These are phyloP conservation scores for Suillus tomentosus DNA, from an alignment of 768 basidiomycete genomes.

Conservation along the genomic window DNA sequence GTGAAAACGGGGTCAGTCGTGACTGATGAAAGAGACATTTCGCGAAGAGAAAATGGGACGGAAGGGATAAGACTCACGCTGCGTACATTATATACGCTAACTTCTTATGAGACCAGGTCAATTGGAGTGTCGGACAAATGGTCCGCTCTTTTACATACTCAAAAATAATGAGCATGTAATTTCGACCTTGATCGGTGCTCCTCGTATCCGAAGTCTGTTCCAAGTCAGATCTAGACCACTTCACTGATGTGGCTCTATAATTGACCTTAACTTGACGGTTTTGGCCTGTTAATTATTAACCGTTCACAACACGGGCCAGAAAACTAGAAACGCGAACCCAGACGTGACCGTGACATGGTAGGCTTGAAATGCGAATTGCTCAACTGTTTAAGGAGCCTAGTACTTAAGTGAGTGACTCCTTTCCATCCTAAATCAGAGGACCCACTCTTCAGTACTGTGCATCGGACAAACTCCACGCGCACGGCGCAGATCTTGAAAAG, in stretches of 20 bases:
- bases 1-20: slow-evolving; percentile 4
- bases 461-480: neutral
- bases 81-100: neutral
- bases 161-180: slow-evolving; percentile 6
- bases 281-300: neutral
- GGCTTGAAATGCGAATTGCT: neutral
- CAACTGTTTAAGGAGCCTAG: neutral
- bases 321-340: neutral
- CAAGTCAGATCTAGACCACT: neutral
- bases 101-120: neutral
- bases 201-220: neutral
- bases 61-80: neutral
- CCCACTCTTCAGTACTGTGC: neutral
- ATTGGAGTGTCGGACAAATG: neutral
- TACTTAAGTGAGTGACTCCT: neutral
- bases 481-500: neutral
- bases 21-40: slow-evolving; percentile 4
- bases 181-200: neutral
- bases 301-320: neutral
- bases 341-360: neutral
- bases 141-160: slow-evolving; percentile 10
- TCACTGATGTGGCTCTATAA: neutral
- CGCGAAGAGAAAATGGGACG: neutral
- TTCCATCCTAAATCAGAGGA: neutral
- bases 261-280: slow-evolving; percentile 1